These are phyloP conservation scores for Wakefieldia striispora DNA, from an alignment of 768 basidiomycete genomes.

Conservation along the genomic window DNA sequence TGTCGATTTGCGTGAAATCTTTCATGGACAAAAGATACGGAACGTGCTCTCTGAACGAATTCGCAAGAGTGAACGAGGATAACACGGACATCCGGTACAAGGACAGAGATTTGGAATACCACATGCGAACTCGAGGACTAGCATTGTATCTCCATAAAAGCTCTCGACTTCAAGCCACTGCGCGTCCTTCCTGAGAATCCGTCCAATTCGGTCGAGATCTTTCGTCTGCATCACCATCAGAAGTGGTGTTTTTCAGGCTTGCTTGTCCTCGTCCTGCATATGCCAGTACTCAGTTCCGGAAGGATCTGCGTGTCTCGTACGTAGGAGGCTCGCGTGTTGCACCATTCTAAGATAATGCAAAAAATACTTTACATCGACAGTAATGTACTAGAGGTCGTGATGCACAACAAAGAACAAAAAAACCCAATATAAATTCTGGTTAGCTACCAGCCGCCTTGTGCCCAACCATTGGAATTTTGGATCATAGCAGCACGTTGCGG, in stretches of 20 bases:
- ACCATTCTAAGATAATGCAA: constrained; percentile 22
- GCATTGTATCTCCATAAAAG: background rate
- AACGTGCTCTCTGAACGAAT: constrained; percentile 37
- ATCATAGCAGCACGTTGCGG: constrained; percentile 66
- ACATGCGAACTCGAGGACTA: constrained; percentile 28
- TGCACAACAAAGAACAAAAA: constrained; percentile 16
- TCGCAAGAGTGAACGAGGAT: constrained; percentile 30
- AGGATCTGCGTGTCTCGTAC: constrained; percentile 5
- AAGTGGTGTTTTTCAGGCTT: too few species aligned
- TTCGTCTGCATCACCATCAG: too few species aligned
- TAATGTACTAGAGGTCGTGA: constrained; percentile 18
- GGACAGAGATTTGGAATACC: constrained; percentile 35
- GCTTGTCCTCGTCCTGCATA: too few species aligned
- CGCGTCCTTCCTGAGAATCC: too few species aligned
- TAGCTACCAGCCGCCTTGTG: constrained; percentile 32
- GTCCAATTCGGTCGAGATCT: too few species aligned
- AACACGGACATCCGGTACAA: constrained; percentile 30
- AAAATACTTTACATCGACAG: constrained; percentile 28
- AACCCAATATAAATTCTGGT: constrained; percentile 14
- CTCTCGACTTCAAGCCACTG: background rate
- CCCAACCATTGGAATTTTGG: constrained; percentile 45
- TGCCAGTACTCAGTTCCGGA: too few species aligned
- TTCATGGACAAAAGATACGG: constrained; percentile 32
- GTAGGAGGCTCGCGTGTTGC: too few species aligned
- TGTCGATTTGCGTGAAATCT: constrained; percentile 34